Percentiles rank a stretch among this genome's conserved stretches.
These are phyloP conservation scores for Gaeumannomyces sp. DNA, from an alignment of 2,329 filamentous ascomycete genomes.

Conservation along the genomic window DNA sequence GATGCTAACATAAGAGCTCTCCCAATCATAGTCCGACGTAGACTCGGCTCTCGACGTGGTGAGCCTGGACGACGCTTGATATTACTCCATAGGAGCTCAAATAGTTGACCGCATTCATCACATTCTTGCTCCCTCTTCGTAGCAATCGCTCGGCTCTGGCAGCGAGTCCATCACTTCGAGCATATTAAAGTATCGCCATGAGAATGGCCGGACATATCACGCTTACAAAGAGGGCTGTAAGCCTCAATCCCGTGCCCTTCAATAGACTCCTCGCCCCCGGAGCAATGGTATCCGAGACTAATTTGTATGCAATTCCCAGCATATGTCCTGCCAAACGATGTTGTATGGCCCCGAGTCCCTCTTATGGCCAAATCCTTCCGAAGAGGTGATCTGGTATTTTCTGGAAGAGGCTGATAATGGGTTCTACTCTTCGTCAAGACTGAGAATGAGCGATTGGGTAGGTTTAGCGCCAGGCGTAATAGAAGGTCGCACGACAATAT, in stretches of 20 bases:
- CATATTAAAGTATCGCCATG: conserved; percentile 22
- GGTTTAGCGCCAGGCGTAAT: not conserved
- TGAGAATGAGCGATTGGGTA: conserved; percentile 8
- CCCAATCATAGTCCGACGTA: not conserved
- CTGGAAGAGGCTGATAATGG: conserved; percentile 1
- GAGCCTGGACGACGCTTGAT: not conserved
- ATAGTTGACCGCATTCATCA: too few species aligned
- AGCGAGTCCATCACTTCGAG: conserved; percentile 22
- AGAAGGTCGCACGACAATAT: not conserved
- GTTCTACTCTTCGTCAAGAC: conserved; percentile 11
- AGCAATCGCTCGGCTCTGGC: not conserved
- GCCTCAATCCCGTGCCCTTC: not conserved
- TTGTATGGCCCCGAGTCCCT: conserved; percentile 16
- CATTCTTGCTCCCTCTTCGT: not conserved
- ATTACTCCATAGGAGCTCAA: not conserved
- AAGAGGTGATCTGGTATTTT: too few species aligned
- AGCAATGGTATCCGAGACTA: not conserved
- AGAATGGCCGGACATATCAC: conserved; percentile 32
- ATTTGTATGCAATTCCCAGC: not conserved
- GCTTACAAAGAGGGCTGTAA: conserved; percentile 27
- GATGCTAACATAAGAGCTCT: too few species aligned
- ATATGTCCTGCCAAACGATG: conserved; percentile 33
- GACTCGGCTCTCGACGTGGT: conserved; percentile 4
- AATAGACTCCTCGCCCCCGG: too few species aligned
- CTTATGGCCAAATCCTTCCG: too few species aligned